A percentile compares a stretch with the other conserved stretches of the same genome.
phyloP scores from a whole-genome alignment of 208 protist species.

The Trypanosoma rangeli region DNA sequence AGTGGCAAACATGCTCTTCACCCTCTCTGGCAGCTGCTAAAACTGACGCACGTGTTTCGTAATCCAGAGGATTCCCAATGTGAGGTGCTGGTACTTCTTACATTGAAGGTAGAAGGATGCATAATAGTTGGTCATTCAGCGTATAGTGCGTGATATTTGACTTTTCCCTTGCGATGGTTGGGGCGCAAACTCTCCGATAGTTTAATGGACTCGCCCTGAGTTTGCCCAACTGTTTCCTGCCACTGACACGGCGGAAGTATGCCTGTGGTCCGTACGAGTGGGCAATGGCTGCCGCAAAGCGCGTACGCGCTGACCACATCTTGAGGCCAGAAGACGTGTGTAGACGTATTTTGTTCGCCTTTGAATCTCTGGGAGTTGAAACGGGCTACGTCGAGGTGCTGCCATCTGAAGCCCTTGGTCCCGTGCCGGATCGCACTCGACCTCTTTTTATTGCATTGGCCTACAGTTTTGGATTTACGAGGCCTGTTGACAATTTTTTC shows the following conservation, averaged over 20 bases:
- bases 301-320: background rate
- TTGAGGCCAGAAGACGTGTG: background rate
- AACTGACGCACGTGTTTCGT: background rate
- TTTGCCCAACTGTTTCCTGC: background rate
- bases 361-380: background rate
- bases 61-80: background rate
- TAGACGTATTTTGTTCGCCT: background rate
- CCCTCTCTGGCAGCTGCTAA: background rate
- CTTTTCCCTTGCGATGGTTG: background rate
- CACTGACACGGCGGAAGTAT: background rate
- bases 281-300: background rate
- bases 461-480: background rate
- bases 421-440: background rate
- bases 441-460: background rate
- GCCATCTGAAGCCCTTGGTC: background rate
- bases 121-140: slow-evolving; percentile 28
- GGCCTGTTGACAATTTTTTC: background rate
- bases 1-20: background rate
- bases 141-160: background rate
- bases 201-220: background rate
- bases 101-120: slow-evolving; percentile 86
- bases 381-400: background rate
- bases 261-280: background rate
- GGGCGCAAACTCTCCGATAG: background rate
- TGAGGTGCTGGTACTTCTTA: background rate